These are phyloP conservation scores for Aureobasidium namibiae DNA, from an alignment of 2,329 filamentous ascomycete species.

Conservation along the genomic window DNA sequence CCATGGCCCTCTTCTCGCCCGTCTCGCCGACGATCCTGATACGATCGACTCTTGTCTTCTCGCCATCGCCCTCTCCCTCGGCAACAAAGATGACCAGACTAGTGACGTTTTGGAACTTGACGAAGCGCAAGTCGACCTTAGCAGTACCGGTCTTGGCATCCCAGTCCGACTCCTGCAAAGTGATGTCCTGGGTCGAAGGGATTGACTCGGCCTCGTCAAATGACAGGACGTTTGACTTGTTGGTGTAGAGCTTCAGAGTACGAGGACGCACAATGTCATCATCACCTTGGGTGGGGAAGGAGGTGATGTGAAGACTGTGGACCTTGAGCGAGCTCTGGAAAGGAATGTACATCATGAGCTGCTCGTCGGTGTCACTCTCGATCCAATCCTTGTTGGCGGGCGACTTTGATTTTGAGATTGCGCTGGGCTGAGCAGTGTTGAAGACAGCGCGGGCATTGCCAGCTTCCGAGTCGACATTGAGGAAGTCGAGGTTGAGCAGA, in stretches of 20 bases:
- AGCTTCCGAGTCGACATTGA: conserved; percentile 75
- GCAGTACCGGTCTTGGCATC: conserved; percentile 42
- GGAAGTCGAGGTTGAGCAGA: conserved; percentile 67
- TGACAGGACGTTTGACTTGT: conserved; percentile 80
- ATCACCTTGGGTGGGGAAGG: conserved; percentile 56
- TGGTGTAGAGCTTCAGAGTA: conserved; percentile 78
- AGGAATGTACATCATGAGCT: conserved; percentile 85
- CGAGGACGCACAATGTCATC: conserved; percentile 71
- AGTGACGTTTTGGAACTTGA: conserved; percentile 94
- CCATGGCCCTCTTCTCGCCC: conserved; percentile 86
- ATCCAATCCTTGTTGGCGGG: conserved; percentile 67
- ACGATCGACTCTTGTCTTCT: conserved; percentile 77
- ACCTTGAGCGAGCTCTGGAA: conserved; percentile 85
- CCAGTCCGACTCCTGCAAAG: conserved; percentile 71
- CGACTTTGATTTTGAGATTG: conserved; percentile 50
- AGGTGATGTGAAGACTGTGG: conserved; percentile 81
- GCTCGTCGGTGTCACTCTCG: conserved; percentile 94
- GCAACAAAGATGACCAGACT: conserved; percentile 83
- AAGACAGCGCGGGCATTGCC: conserved; percentile 69
- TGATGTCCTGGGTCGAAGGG: conserved; percentile 69
- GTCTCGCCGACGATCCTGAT: conserved; percentile 76
- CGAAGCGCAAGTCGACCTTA: conserved; percentile 64
- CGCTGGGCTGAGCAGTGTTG: conserved; percentile 57
- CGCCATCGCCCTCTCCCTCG: conserved; percentile 66
- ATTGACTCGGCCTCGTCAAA: conserved; percentile 93